phyloP scores from a whole-genome alignment of 2,329 filamentous ascomycete species.

The Cylindrodendrum hubeiense region DNA sequence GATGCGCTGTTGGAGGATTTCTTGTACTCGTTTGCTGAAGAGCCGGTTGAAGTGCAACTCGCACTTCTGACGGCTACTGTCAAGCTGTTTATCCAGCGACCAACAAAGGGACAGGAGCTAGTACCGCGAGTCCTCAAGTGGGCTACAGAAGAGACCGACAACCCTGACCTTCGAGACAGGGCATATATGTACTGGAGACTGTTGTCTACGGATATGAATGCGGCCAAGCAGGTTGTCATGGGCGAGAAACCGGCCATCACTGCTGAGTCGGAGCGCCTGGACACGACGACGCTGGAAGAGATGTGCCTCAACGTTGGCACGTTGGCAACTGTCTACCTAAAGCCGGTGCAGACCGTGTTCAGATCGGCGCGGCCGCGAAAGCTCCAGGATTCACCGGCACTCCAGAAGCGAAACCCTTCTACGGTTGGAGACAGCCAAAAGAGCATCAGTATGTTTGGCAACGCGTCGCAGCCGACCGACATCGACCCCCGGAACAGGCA shows the following conservation, averaged over 20 bases:
- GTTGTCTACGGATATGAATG: constrained; percentile 89
- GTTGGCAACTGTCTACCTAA: constrained; percentile 95
- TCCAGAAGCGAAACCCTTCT: constrained; percentile 79
- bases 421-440: constrained; percentile 68
- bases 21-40: constrained; percentile 91
- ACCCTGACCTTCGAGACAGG: constrained; percentile 93
- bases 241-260: constrained; percentile 97
- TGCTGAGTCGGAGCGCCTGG: constrained; percentile 93
- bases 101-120: constrained; percentile 92
- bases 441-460: constrained; percentile 69
- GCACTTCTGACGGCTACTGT: constrained; percentile 95
- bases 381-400: constrained; percentile 84
- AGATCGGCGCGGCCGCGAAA: constrained; percentile 85
- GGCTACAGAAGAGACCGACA: constrained; percentile 99
- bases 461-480: constrained; percentile 63
- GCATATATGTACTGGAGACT: constrained; percentile 99
- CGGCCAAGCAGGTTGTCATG: constrained; percentile 93
- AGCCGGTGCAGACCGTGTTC: constrained; percentile 97
- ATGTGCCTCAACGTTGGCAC: constrained; percentile 98
- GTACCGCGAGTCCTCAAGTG: constrained; percentile 97
- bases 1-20: constrained; percentile 96
- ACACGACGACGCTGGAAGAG: constrained; percentile 91
- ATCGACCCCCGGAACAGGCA: constrained; percentile 59
- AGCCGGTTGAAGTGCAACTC: constrained; percentile 95
- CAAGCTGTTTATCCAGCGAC: constrained; percentile 96